Conservation (phyloP, 306 rosid species). For the Medicago ruthenica region DNA sequence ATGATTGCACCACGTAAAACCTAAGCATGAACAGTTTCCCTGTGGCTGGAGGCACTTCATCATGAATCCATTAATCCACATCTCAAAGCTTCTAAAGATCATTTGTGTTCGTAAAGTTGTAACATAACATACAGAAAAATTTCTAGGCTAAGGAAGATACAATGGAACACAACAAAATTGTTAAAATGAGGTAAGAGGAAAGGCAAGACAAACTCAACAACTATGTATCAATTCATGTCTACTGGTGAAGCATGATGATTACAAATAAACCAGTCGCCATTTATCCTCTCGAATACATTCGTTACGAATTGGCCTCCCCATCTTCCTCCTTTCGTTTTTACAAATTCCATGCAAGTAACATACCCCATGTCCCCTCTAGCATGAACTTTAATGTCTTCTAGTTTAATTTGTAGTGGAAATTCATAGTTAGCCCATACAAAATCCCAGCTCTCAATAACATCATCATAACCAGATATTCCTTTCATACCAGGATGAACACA, state of each 20-base stretch:
- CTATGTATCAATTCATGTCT: constrained; percentile 55
- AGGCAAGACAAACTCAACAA: neutral
- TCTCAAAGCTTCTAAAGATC: constrained; percentile 24
- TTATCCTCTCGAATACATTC: constrained; percentile 78
- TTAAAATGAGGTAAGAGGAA: neutral
- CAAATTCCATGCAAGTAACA: constrained; percentile 89
- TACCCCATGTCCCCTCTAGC: constrained; percentile 81
- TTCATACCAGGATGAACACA: constrained; percentile 86
- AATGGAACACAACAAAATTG: constrained; percentile 28
- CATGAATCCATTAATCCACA: constrained; percentile 31
- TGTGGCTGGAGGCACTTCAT: neutral
- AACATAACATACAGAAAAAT: neutral
- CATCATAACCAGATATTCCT: constrained; percentile 83
- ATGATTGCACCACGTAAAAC: neutral
- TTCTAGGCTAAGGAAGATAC: constrained; percentile 3
- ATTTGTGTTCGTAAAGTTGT: constrained; percentile 15
- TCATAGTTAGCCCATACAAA: constrained; percentile 94
- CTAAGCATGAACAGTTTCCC: neutral
- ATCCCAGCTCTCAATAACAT: constrained; percentile 92
- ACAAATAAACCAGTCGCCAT: constrained; percentile 78
- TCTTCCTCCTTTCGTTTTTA: constrained; percentile 81
- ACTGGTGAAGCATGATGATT: constrained; percentile 89
- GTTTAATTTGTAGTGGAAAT: constrained; percentile 80
- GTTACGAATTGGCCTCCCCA: constrained; percentile 97
- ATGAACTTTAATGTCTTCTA: constrained; percentile 75